Evolutionary conservation across 202 grass and related monocot genomes (phyloP).

Genomic region (Panicum hallii): DNA sequence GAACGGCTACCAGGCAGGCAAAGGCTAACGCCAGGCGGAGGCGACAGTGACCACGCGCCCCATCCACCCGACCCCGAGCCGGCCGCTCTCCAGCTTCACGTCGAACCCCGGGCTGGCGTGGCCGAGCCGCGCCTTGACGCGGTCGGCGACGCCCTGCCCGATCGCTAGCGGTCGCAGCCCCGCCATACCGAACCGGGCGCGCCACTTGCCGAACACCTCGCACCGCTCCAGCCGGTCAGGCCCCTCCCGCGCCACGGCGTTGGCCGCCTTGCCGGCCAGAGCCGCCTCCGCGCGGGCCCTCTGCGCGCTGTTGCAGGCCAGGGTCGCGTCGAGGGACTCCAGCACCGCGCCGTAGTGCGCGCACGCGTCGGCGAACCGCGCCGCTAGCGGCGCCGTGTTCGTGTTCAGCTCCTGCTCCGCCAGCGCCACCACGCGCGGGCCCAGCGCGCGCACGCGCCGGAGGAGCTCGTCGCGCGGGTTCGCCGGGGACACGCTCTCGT

Average conservation of each 20-base stretch:
- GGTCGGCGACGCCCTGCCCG: slow-evolving; percentile 48
- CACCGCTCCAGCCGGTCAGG: slow-evolving; percentile 76
- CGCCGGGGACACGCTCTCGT: slow-evolving; percentile 86
- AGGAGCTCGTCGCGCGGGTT: slow-evolving; percentile 91
- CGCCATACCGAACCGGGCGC: slow-evolving; percentile 87
- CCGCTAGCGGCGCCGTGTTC: slow-evolving; percentile 79
- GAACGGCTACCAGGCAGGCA: neutral
- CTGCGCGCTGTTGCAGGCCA: slow-evolving; percentile 44
- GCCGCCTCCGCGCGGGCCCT: slow-evolving; percentile 57
- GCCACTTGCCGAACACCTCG: slow-evolving; percentile 94
- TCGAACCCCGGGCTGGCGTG: slow-evolving; percentile 48
- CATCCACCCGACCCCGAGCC: slow-evolving; percentile 69
- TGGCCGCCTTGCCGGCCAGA: slow-evolving; percentile 57
- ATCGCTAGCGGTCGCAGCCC: slow-evolving; percentile 61
- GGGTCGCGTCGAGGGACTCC: slow-evolving; percentile 64
- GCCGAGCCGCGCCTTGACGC: slow-evolving; percentile 37
- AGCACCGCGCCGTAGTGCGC: slow-evolving; percentile 73
- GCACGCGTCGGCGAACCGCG: slow-evolving; percentile 73
- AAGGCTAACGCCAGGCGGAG: slow-evolving; percentile 71
- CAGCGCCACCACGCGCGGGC: slow-evolving; percentile 64
- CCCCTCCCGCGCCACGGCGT: slow-evolving; percentile 72
- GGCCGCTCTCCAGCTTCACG: slow-evolving; percentile 60
- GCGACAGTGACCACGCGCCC: slow-evolving; percentile 76
- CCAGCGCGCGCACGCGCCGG: slow-evolving; percentile 72
- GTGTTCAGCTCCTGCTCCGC: slow-evolving; percentile 85